These are phyloP conservation scores for Pontederia crassipes DNA, from an alignment of 176 grass and related monocot species.

Conservation along the genomic window DNA sequence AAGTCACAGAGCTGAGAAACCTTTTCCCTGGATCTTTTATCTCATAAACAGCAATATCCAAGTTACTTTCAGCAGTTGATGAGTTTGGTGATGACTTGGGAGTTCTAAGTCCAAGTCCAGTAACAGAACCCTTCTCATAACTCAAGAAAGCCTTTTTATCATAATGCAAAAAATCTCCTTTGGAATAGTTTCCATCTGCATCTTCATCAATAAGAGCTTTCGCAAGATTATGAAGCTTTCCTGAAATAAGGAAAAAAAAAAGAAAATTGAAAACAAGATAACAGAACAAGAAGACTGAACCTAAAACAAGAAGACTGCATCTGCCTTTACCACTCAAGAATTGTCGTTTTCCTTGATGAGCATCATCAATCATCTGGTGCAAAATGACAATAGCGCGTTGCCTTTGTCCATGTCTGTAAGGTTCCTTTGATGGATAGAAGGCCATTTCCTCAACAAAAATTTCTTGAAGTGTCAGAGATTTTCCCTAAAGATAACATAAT, in stretches of 20 bases:
- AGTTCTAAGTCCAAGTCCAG: slow-evolving; percentile 74
- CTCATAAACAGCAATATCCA: slow-evolving; percentile 28
- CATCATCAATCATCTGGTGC: slow-evolving; percentile 95
- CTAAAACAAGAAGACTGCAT: no score
- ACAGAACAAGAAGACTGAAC: background rate
- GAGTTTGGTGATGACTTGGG: slow-evolving; percentile 34
- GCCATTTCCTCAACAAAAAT: slow-evolving; percentile 40
- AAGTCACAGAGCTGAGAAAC: slow-evolving; percentile 54
- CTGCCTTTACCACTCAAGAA: slow-evolving; percentile 99
- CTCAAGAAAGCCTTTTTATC: slow-evolving; percentile 49
- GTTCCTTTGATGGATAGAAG: slow-evolving; percentile 50
- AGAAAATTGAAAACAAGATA: background rate
- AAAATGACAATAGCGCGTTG: slow-evolving; percentile 86
- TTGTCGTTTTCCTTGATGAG: slow-evolving; percentile 86
- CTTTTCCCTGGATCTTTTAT: slow-evolving; percentile 61
- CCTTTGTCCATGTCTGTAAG: slow-evolving; percentile 80
- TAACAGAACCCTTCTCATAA: slow-evolving; percentile 54
- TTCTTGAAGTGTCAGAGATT: slow-evolving; percentile 54
- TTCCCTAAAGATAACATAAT: slow-evolving; percentile 45
- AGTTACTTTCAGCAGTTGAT: slow-evolving; percentile 32
- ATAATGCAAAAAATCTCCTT: slow-evolving; percentile 32
- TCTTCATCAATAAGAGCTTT: slow-evolving; percentile 85
- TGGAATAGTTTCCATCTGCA: slow-evolving; percentile 43
- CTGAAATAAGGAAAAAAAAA: slow-evolving; percentile 30
- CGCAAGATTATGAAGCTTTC: slow-evolving; percentile 97